A percentile compares a stretch with the other conserved stretches of the same genome.
Evolutionary conservation across 768 basidiomycete species (phyloP).

Genomic region (Panaeolus papilionaceus): DNA sequence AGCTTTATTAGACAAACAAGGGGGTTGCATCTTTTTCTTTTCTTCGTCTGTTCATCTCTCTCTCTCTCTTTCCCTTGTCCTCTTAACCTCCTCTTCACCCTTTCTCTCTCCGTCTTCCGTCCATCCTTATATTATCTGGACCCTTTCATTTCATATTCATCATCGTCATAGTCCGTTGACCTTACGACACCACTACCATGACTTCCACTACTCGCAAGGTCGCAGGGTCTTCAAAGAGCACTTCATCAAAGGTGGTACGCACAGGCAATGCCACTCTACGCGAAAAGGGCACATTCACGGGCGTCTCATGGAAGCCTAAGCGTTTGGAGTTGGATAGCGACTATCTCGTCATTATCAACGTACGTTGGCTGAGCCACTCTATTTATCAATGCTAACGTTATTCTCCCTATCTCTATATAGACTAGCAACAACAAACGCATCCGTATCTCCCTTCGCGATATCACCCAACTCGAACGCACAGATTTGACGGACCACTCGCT

Average conservation of each 20-base stretch:
- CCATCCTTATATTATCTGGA: conserved; percentile 3
- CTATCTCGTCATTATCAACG: conserved; percentile 30
- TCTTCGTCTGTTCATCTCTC: neutral
- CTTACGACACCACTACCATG: conserved; percentile 17
- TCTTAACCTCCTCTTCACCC: conserved; percentile 19
- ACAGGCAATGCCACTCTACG: conserved; percentile 28
- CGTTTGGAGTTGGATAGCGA: conserved; percentile 32
- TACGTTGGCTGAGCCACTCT: conserved; percentile 19
- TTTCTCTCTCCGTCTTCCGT: conserved; percentile 4
- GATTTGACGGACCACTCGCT: conserved; percentile 45
- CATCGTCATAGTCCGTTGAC: conserved; percentile 15
- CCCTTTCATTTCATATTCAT: conserved; percentile 14
- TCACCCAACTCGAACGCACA: conserved; percentile 45
- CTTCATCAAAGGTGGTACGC: conserved; percentile 25
- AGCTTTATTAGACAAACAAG: too few species aligned
- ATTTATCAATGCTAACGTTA: too few species aligned
- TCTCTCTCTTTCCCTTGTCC: neutral
- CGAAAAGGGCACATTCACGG: conserved; percentile 30
- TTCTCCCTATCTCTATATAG: conserved; percentile 19
- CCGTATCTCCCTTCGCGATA: conserved; percentile 38
- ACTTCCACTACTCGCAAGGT: conserved; percentile 18
- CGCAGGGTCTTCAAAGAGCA: conserved; percentile 17
- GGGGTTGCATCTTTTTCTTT: neutral
- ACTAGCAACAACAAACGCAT: conserved; percentile 30
- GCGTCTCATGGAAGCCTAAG: conserved; percentile 31